Conservation (phyloP, 495 filamentous ascomycete species). For the Aspergillus steynii region DNA sequence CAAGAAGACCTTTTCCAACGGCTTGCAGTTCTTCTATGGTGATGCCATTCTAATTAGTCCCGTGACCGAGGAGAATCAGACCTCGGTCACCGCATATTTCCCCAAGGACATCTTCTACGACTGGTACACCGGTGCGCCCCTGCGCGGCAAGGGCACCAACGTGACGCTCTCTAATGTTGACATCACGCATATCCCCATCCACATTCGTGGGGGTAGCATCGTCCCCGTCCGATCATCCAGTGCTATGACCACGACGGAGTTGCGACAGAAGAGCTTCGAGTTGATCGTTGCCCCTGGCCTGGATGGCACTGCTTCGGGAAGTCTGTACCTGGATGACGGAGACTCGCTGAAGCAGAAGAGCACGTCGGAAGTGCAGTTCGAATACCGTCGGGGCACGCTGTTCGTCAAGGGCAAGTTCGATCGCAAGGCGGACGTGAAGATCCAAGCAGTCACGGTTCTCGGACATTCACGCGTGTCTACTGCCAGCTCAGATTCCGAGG, state of each 20-base stretch:
- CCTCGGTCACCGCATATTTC: conserved; percentile 69
- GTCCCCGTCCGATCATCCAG: conserved; percentile 61
- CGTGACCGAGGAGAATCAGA: conserved; percentile 63
- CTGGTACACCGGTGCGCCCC: conserved; percentile 60
- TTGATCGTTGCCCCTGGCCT: conserved; percentile 64
- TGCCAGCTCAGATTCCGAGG: conserved; percentile 1
- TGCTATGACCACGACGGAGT: conserved; percentile 68
- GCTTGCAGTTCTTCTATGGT: conserved; percentile 76
- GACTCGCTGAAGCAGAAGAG: conserved; percentile 51
- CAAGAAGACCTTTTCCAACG: conserved; percentile 56
- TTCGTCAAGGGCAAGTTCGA: conserved; percentile 54
- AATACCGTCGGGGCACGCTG: conserved; percentile 52
- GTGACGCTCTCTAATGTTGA: conserved; percentile 54
- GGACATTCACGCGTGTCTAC: conserved; percentile 30
- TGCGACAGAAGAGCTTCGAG: conserved; percentile 68
- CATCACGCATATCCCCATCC: conserved; percentile 70
- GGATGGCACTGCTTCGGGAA: conserved; percentile 49
- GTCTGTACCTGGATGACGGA: conserved; percentile 64
- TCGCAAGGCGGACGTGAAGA: conserved; percentile 44
- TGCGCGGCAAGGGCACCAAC: conserved; percentile 56
- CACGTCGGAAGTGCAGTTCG: conserved; percentile 53
- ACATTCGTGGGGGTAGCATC: conserved; percentile 69
- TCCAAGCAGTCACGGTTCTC: conserved; percentile 59
- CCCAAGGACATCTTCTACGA: conserved; percentile 78
- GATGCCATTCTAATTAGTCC: conserved; percentile 70